phyloP scores from a whole-genome alignment of 2,329 filamentous ascomycete genomes.

The Periconia macrospinosa region DNA sequence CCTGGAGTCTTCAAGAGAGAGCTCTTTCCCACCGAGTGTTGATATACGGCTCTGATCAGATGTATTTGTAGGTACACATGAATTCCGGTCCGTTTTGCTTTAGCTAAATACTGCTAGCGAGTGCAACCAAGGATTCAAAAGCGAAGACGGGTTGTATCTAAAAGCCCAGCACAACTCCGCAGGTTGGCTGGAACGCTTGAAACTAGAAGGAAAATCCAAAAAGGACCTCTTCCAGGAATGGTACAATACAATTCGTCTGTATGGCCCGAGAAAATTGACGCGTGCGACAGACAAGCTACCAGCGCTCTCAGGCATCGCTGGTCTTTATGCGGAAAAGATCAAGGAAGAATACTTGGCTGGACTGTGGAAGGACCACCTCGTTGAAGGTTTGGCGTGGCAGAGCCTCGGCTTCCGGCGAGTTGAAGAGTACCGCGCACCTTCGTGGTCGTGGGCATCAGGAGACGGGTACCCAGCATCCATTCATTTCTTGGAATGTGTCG shows the following conservation, averaged over 20 bases:
- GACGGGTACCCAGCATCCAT: slow-evolving; percentile 5
- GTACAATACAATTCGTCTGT: slow-evolving; percentile 2
- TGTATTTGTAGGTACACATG: slow-evolving; percentile 1
- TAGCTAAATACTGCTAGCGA: neutral
- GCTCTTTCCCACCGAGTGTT: slow-evolving; percentile 7
- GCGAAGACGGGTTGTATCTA: slow-evolving; percentile 8
- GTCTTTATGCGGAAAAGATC: slow-evolving; percentile 4
- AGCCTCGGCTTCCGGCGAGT: slow-evolving; percentile 2
- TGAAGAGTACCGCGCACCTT: slow-evolving; percentile 10
- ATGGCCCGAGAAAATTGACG: slow-evolving; percentile 2
- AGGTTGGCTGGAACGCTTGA: slow-evolving; percentile 1
- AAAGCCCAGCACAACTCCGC: slow-evolving; percentile 1
- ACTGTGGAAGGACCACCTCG: slow-evolving; percentile 7
- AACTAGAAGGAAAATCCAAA: neutral
- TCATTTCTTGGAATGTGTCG: neutral
- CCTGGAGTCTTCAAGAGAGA: slow-evolving; percentile 11
- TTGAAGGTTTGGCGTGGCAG: slow-evolving; percentile 7
- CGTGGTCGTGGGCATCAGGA: slow-evolving; percentile 13
- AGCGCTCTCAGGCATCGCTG: slow-evolving; percentile 8
- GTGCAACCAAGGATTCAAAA: slow-evolving; percentile 6
- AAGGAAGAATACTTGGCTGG: slow-evolving; percentile 11
- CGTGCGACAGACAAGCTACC: slow-evolving; percentile 9
- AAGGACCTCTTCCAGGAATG: neutral
- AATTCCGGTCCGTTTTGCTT: neutral
- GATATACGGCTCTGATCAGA: slow-evolving; percentile 5